Evolutionary conservation across 192 early-diverging fungal species (phyloP).

Genomic region (Umbelopsis isabellina): DNA sequence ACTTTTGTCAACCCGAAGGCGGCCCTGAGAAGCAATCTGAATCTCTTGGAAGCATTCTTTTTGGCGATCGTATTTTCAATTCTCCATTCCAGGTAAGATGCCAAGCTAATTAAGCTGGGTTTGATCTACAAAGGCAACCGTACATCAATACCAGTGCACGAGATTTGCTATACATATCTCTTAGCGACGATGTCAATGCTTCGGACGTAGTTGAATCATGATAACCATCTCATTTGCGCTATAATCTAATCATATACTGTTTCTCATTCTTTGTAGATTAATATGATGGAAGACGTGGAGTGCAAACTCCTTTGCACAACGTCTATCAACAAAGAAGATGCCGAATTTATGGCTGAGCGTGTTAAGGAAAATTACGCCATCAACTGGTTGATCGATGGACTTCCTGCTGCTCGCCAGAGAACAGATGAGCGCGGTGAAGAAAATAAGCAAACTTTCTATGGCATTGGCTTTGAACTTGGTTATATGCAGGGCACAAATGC

Average conservation of each 20-base stretch:
- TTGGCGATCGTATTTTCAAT: constrained; percentile 92
- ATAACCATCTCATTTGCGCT: not conserved
- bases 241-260: not conserved
- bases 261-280: constrained; percentile 48
- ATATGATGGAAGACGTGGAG: constrained; percentile 57
- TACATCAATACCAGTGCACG: no score
- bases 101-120: not conserved
- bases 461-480: constrained; percentile 85
- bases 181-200: no score
- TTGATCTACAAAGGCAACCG: no score
- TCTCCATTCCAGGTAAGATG: constrained; percentile 76
- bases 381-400: constrained; percentile 91
- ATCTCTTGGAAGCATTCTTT: constrained; percentile 89
- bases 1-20: constrained; percentile 79
- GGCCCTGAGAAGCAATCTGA: constrained; percentile 70
- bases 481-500: constrained; percentile 28
- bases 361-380: constrained; percentile 76
- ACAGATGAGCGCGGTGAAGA: constrained; percentile 52
- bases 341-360: constrained; percentile 85
- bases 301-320: constrained; percentile 73
- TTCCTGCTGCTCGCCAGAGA: constrained; percentile 76
- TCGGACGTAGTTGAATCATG: not conserved
- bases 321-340: constrained; percentile 68
- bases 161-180: no score
- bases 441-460: constrained; percentile 56